A percentile compares a stretch with the other conserved stretches of the same genome.
Evolutionary conservation across 2,329 filamentous ascomycete genomes (phyloP).

Genomic region (Ophiostoma angusticollis): DNA sequence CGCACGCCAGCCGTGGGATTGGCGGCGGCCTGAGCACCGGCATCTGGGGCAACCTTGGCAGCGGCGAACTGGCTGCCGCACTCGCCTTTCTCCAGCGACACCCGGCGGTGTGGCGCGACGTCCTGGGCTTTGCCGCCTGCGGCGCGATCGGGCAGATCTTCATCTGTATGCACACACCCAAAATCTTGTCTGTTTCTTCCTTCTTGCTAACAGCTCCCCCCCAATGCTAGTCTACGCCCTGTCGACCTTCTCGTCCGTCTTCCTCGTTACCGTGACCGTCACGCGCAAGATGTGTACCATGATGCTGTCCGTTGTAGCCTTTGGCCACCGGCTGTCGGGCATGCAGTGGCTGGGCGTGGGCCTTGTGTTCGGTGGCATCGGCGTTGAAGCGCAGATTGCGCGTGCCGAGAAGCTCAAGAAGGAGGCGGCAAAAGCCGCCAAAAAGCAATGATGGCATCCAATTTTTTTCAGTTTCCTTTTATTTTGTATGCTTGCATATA

Average conservation of each 20-base stretch:
- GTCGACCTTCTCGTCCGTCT: constrained; percentile 77
- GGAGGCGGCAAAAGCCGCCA: constrained; percentile 43
- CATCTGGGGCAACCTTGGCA: constrained; percentile 29
- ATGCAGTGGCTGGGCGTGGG: constrained; percentile 92
- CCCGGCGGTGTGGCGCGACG: constrained; percentile 73
- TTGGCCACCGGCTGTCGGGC: constrained; percentile 72
- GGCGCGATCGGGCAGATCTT: constrained; percentile 93
- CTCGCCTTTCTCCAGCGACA: constrained; percentile 68
- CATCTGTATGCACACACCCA: constrained; percentile 59
- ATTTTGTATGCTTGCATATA: not conserved
- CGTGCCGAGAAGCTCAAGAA: constrained; percentile 74
- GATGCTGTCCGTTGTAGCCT: constrained; percentile 90
- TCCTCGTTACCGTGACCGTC: constrained; percentile 92
- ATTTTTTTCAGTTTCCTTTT: not conserved
- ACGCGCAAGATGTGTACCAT: constrained; percentile 99
- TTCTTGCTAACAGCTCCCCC: not conserved
- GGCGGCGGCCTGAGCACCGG: not conserved
- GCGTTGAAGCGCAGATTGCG: constrained; percentile 73
- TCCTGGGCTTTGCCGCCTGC: constrained; percentile 78
- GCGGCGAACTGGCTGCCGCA: constrained; percentile 69
- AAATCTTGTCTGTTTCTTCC: constrained; percentile 35
- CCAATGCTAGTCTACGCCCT: constrained; percentile 62
- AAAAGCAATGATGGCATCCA: constrained; percentile 13
- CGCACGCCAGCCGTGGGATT: not conserved
- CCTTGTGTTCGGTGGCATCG: constrained; percentile 90